Percentiles rank a stretch among this genome's conserved stretches.
These are phyloP conservation scores for Calocera cornea DNA, from an alignment of 768 basidiomycete species.

Conservation along the genomic window DNA sequence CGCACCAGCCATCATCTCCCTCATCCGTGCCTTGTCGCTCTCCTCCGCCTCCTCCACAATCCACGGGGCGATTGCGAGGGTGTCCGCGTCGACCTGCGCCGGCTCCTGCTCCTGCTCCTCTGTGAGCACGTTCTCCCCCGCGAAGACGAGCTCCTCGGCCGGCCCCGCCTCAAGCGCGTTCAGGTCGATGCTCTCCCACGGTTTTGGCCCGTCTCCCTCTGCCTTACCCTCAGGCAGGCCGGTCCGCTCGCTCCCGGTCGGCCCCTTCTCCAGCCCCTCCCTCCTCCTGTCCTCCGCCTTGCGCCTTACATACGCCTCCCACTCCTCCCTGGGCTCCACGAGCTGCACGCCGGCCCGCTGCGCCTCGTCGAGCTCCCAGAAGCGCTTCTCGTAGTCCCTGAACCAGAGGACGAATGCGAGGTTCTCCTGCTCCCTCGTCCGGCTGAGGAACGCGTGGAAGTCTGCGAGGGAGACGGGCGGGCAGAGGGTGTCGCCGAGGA, in stretches of 20 bases:
- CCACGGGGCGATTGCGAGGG: neutral
- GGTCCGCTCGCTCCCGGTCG: neutral
- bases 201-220: no score
- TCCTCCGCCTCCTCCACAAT: neutral
- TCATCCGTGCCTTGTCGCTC: neutral
- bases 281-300: neutral
- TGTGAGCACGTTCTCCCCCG: no score
- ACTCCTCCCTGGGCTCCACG: neutral
- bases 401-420: neutral
- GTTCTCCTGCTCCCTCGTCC: neutral
- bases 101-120: no score
- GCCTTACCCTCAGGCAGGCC: no score
- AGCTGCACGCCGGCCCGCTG: neutral
- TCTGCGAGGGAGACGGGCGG: neutral
- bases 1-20: neutral
- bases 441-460: neutral
- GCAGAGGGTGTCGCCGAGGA: neutral
- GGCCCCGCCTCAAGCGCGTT: neutral
- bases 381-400: neutral
- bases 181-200: neutral
- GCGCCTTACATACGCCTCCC: neutral
- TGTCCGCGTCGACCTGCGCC: neutral
- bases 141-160: neutral
- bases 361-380: neutral
- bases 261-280: neutral